Evolutionary conservation across 768 basidiomycete genomes (phyloP), one percentile per base, ranked within the genome.

Genomic region (Leccinum variicolor): DNA sequence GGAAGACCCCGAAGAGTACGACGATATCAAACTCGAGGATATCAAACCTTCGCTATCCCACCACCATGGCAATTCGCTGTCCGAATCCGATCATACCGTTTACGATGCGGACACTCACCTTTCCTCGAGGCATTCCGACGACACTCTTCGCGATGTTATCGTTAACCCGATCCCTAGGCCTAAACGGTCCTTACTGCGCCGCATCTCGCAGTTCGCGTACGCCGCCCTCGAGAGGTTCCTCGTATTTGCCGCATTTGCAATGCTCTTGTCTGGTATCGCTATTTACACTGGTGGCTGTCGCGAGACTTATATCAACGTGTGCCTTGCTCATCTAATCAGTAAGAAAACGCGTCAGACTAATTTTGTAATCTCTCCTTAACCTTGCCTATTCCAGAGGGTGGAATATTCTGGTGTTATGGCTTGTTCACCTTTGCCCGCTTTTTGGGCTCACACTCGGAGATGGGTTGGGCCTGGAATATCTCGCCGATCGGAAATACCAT

Each of bases 401-500:
- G 81, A 31, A 93, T 97, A 62, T 98, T 98, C 75, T 93, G 93
- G 85, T 84, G 82, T 57, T 98, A 93, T 72, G 96, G 95, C 7
- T 73, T 98, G 6, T 70, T 91, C 51, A 85, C 90, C 0, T 98
- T 97, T 70, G 90, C 85, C n/a, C 89, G 96, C n/a, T 98, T 91
- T 76, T 83, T 96, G 50, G 95, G 95, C 26, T 84, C 91, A 6
- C 94, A 87, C 70, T 81, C 92, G 23, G 85, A 91, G 50, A 73
- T 84, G 29, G 96, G 96, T 4, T 98, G 95, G 95, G 92, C 96
- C 15, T 98, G 95, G 95, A 98, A 98, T 69, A 76, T 80, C 26
- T 76, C 84, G 0, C 87, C 85, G 0, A 70, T 74, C 4, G 75
- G 76, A 21, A 73, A 75, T 23, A 75, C 75, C 47, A 77, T 81